These are phyloP conservation scores for Penicillium turbatum DNA, from an alignment of 495 filamentous ascomycete genomes.

Conservation along the genomic window DNA sequence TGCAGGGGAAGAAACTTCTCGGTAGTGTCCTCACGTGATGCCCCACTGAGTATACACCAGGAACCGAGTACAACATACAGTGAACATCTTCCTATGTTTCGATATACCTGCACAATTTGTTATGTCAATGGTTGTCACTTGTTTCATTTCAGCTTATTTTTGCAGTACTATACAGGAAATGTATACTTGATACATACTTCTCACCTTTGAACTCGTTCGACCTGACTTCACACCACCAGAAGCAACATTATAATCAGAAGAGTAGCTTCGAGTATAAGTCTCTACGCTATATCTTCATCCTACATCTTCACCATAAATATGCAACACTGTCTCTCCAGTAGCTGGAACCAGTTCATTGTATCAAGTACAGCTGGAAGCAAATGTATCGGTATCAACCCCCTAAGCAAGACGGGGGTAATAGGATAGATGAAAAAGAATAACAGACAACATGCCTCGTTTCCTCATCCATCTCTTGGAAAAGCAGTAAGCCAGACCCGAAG, in stretches of 20 bases:
- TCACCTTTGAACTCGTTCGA: too few relatives aligned
- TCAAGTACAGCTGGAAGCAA: slow-evolving; percentile 28
- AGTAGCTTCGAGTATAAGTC: neutral
- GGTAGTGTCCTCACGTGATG: slow-evolving; percentile 31
- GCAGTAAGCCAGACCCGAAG: neutral
- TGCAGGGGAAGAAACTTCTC: slow-evolving; percentile 41
- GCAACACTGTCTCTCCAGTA: neutral
- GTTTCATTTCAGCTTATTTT: too few relatives aligned
- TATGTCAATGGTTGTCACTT: too few relatives aligned
- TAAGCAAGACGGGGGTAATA: slow-evolving; percentile 11
- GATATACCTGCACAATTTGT: too few relatives aligned
- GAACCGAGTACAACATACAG: neutral
- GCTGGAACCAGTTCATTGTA: slow-evolving; percentile 21
- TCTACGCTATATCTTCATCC: neutral
- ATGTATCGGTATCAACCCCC: slow-evolving; percentile 19
- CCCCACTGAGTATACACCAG: neutral
- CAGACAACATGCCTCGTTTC: neutral
- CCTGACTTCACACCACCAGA: too few relatives aligned
- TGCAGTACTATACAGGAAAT: too few relatives aligned
- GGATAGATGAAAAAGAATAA: slow-evolving; percentile 5
- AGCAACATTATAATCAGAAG: too few relatives aligned
- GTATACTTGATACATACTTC: too few relatives aligned
- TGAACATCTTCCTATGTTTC: neutral
- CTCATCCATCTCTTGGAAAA: slow-evolving; percentile 1
- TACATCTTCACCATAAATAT: neutral